Conservation (phyloP, 2,329 filamentous ascomycete genomes). For the Fragosphaeria purpurea region DNA sequence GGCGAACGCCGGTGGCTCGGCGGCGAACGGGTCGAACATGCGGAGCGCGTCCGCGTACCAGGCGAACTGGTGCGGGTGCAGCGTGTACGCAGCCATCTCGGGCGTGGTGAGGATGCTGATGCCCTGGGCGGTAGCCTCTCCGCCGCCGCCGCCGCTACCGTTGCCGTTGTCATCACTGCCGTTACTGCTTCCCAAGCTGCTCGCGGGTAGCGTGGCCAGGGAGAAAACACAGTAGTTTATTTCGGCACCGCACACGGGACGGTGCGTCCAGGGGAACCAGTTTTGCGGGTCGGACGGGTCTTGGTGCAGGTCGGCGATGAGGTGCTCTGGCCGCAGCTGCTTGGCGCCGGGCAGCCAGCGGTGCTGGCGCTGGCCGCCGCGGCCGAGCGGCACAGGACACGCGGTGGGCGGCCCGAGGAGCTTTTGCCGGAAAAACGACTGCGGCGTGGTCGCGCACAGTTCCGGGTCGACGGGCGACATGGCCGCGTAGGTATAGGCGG, state of each 20-base stretch:
- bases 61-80: conserved; percentile 4
- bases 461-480: not conserved
- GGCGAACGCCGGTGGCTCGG: not conserved
- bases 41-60: not conserved
- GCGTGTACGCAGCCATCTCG: conserved; percentile 19
- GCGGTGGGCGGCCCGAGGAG: not conserved
- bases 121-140: conserved; percentile 1
- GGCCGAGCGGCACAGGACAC: conserved; percentile 3
- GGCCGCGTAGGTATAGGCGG: too few relatives aligned
- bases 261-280: conserved; percentile 19
- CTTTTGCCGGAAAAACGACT: not conserved
- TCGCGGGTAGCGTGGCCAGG: conserved; percentile 10
- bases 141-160: not conserved
- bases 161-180: conserved; percentile 1
- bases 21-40: not conserved
- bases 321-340: not conserved
- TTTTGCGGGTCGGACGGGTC: not conserved
- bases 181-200: not conserved
- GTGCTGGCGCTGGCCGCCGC: conserved; percentile 2
- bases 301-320: not conserved
- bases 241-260: conserved; percentile 14
- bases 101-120: conserved; percentile 20
- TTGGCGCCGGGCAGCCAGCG: not conserved
- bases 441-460: conserved; percentile 1
- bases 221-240: conserved; percentile 19